A percentile compares a stretch with the other conserved stretches of the same genome.
These are phyloP conservation scores for Zygotorulaspora sp. DNA, from an alignment of 805 yeast species.

Conservation along the genomic window DNA sequence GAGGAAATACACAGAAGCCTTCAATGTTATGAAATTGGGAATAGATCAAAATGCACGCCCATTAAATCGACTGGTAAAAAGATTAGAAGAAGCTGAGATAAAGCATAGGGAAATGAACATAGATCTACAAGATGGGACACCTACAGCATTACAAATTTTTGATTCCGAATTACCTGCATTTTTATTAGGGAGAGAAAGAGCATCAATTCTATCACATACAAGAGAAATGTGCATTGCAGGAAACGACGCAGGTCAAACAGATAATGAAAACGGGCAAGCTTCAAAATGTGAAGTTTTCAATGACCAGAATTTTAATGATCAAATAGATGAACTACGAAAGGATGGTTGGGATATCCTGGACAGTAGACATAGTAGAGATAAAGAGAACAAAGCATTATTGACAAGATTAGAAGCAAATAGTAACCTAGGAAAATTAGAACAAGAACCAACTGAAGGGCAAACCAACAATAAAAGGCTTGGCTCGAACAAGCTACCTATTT, in stretches of 20 bases:
- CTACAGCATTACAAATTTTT: constrained; percentile 5
- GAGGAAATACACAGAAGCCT: constrained; percentile 16
- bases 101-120: constrained; percentile 14
- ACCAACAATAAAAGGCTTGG: neutral
- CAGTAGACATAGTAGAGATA: constrained; percentile 45
- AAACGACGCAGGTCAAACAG: neutral
- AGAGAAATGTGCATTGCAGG: neutral
- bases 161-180: constrained; percentile 8
- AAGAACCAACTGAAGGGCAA: constrained; percentile 27
- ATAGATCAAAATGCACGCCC: constrained; percentile 65
- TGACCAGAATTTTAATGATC: constrained; percentile 4
- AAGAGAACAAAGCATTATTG: constrained; percentile 58
- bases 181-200: constrained; percentile 15
- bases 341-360: constrained; percentile 47
- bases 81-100: constrained; percentile 13
- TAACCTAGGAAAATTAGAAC: constrained; percentile 52
- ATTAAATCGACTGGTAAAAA: constrained; percentile 37
- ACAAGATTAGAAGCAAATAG: constrained; percentile 46
- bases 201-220: constrained; percentile 4
- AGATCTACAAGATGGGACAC: constrained; percentile 6
- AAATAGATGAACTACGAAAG: constrained; percentile 8
- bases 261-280: neutral
- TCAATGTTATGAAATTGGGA: constrained; percentile 24
- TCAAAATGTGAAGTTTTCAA: constrained; percentile 9
- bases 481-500: constrained; percentile 35